Base-by-base conservation (phyloP, 352 stramenopile species). In the Pythium phragmitis region DNA sequence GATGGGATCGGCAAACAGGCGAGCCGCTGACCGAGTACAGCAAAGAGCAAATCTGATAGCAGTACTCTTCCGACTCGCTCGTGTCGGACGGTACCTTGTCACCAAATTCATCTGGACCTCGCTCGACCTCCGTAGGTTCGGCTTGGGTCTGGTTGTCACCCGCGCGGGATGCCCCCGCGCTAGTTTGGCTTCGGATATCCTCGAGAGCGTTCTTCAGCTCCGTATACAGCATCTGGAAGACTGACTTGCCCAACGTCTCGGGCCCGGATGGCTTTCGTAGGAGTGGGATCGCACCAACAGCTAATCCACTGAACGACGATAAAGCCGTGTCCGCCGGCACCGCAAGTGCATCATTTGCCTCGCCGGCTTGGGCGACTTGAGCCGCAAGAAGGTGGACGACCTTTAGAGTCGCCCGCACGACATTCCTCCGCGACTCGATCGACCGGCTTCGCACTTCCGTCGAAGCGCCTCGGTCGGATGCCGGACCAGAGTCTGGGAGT, bases 171-270 rank as follows among this genome's bases (percentile, higher is more conserved):
- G 6, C 12, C 4, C n/a, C n/a, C 19, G 50, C 45, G 2, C 26
- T 53, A 9, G 48, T 43, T 34, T 37, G 69, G 56, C 70, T 79
- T 21, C 78, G 77, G 67, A 91, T 78, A 9, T 91, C 80, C 63
- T 92, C 85, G 28, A 95, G 69, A 7, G 85, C 86, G 60, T 94
- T 96, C 57, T 92, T 91, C 50, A 96, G 57, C 57, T 96, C 88
- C 4, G 87, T 95, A 56, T 94, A 96, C 41, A 96, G 62, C 88
- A 96, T 96, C 60, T 96, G 84, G 37, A 96, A 96, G 5, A 96
- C 88, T 8, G 87, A 96, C 60, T 96, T 96, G 17, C 88, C 87
- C 1, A 96, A 72, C 28, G 88, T 96, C 66, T 95, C 88, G 4
- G 86, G 87, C 0, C 88, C 88, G 21, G 86, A 95, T 11, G 88